Conservation (phyloP, 345 rosid species). For the Salix purpurea region DNA sequence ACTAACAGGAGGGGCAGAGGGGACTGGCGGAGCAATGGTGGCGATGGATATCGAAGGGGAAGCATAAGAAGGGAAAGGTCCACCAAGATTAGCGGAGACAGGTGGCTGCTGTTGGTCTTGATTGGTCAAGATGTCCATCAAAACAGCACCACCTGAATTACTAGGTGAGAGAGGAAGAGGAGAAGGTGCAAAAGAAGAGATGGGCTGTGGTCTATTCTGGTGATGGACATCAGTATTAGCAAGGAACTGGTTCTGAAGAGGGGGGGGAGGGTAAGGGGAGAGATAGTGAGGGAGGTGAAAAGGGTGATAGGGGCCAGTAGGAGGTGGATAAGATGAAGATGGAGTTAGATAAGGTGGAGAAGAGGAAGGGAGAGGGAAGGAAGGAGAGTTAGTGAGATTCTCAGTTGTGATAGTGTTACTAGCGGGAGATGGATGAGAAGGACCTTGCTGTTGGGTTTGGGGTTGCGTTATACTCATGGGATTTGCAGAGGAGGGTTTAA, state of each 20-base stretch:
- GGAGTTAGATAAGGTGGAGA: conserved; percentile 39
- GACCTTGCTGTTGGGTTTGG: neutral
- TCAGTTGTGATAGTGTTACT: neutral
- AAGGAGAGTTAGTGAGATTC: conserved; percentile 24
- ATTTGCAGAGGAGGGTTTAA: conserved; percentile 32
- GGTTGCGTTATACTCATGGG: conserved; percentile 16
- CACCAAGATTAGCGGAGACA: conserved; percentile 11
- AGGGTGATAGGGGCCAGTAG: conserved; percentile 40
- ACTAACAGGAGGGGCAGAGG: conserved; percentile 26
- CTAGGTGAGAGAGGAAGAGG: conserved; percentile 5
- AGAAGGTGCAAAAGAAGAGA: conserved; percentile 17
- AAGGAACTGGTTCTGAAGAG: conserved; percentile 30
- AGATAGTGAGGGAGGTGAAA: conserved; percentile 41
- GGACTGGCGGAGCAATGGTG: conserved; percentile 12
- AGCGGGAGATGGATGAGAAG: neutral
- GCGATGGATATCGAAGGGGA: conserved; percentile 1
- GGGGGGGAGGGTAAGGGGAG: conserved; percentile 20
- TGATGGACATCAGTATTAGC: conserved; percentile 15
- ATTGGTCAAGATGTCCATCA: conserved; percentile 26
- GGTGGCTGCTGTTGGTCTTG: conserved; percentile 24
- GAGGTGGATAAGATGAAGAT: conserved; percentile 58
- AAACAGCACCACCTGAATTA: conserved; percentile 12
- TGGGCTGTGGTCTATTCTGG: conserved; percentile 11
- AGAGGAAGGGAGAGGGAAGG: conserved; percentile 28
- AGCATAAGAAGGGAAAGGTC: conserved; percentile 14